Evolutionary conservation across 345 rosid genomes (phyloP), one percentile per base, ranked within the genome.

Genomic region (Turritis glabra): DNA sequence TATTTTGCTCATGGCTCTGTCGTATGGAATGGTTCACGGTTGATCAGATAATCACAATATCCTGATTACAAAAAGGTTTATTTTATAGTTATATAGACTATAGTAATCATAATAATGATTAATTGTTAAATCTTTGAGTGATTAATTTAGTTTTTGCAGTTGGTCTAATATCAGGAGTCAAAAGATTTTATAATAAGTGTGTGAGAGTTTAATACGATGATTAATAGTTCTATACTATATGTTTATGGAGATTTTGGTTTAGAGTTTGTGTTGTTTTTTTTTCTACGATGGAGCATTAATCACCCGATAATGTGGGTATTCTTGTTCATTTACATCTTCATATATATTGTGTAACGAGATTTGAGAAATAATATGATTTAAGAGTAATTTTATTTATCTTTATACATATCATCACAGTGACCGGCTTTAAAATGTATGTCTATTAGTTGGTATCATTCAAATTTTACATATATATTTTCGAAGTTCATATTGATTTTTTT

Each of bases 1-100:
- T 11, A 83, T 93, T 78, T 86, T 93, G 53, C 90, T 93, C 33
- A 93, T 93, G 97, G 97, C 98, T 73, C 72, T 93, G 47, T 93
- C 98, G 9, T 85, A 88, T 60, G 98, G 98, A 25, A 81, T 94
- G 46, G 95, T 91, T 61, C 91, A 78, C 22, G 85, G 90, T 43
- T 85, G 80, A 86, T 64, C 69, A 74, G 37, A 68, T 59, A 22
- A 64, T 50, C 54, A 69, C 58, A 43, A 8, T 22, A 43, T 59
- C 50, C 54, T 63, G 60, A 70, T 21, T 22, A 77, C 66, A 37
- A 37, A 64, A 64, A 21, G 72, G 62, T 37, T 71, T 35, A 48
- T 38, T 64, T 21, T 50, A 64, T 56, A 48, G 15, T 27, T 7
- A 54, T 47, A 54, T 70, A 77, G 33, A 64, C 26, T 53, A 71